These are phyloP conservation scores for Trichophyton benhamiae DNA, from an alignment of 2,329 filamentous ascomycete genomes.

Conservation along the genomic window DNA sequence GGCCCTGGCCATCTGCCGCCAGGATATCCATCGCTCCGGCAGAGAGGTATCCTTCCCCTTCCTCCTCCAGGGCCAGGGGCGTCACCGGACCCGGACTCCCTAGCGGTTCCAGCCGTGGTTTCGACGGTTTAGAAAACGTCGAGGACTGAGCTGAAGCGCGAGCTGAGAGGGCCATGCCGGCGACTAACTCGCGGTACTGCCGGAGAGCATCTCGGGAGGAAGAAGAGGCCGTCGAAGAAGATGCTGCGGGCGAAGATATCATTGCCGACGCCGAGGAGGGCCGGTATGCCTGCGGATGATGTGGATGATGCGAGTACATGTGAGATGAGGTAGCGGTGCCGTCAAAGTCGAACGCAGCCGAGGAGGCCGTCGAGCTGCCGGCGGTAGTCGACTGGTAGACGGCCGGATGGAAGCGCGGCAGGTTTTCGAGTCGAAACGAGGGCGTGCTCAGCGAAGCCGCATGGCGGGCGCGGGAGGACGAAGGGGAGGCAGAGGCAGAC, in stretches of 20 bases:
- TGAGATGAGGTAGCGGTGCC: slow-evolving; percentile 12
- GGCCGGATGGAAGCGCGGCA: slow-evolving; percentile 37
- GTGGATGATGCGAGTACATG: slow-evolving; percentile 12
- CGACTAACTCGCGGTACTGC: slow-evolving; percentile 34
- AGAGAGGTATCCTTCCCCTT: slow-evolving; percentile 29
- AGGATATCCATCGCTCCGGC: slow-evolving; percentile 17
- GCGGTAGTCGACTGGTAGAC: slow-evolving; percentile 28
- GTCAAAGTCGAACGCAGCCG: neutral
- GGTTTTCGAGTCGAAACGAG: slow-evolving; percentile 25
- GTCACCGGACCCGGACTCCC: slow-evolving; percentile 37
- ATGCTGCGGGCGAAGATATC: neutral
- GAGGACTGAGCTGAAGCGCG: slow-evolving; percentile 19
- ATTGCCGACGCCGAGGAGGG: slow-evolving; percentile 12
- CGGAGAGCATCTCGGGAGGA: slow-evolving; percentile 28
- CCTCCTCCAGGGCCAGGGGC: slow-evolving; percentile 32
- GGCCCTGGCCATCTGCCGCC: neutral
- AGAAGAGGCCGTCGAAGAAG: slow-evolving; percentile 20
- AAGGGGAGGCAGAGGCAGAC: slow-evolving; percentile 7
- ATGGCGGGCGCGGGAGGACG: slow-evolving; percentile 7
- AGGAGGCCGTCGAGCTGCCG: slow-evolving; percentile 15
- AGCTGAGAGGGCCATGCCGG: slow-evolving; percentile 23
- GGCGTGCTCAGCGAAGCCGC: slow-evolving; percentile 9
- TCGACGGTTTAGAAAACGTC: slow-evolving; percentile 26
- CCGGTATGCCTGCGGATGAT: slow-evolving; percentile 9
- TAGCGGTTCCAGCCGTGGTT: slow-evolving; percentile 34